Base-by-base conservation (phyloP, 2,329 filamentous ascomycete species). In the Bipolaris bicolor region DNA sequence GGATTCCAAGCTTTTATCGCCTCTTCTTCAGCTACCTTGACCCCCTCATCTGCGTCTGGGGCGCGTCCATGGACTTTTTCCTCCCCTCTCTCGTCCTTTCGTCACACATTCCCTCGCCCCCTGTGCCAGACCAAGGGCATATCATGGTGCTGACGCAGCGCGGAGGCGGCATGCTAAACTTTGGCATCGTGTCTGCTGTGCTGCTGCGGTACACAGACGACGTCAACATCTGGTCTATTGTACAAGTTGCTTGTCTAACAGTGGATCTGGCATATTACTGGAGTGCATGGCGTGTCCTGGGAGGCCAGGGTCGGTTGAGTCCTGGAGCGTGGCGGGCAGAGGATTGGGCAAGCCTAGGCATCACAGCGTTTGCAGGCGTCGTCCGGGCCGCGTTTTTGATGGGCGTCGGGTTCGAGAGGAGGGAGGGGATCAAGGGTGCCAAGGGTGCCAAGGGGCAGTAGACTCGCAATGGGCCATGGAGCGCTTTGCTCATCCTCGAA, bases 271-370 rank as follows among this genome's bases (percentile, higher is more conserved):
- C 67, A 9, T 68, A 67, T 22, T 64, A 68, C 29, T 64, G 60
- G 51, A 61, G 59, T 13, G 64, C 52, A 3, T 66, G 56, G 49
- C 59, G 52, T 20, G 67, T 54, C 22, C 41, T 62, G 54, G 56
- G 22, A 18, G 58, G n/a, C 10, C 69, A 66, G 58, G 57, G 45
- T 9, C 49, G 67, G 46, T 46, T 65, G 26, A 47, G 44, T 39
- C 51, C 57, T 1, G 45, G 46, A 26, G 60, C 52, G 7, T 71
- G 67, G 64, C 64, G 62, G 49, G 57, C 44, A 36, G 61, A 69
- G 61, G 66, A 68, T 56, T 67, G 65, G 76, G 59, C 75, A 64
- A 62, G 78, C 74, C 13, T 78, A 67, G 55, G 24, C 45, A 66
- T 57, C 61, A 76, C 39, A 52, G 69, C 20, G 16, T 55, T 50